These are phyloP conservation scores for Metahyphopichia silvanorum DNA, from an alignment of 805 yeast species.

Conservation along the genomic window DNA sequence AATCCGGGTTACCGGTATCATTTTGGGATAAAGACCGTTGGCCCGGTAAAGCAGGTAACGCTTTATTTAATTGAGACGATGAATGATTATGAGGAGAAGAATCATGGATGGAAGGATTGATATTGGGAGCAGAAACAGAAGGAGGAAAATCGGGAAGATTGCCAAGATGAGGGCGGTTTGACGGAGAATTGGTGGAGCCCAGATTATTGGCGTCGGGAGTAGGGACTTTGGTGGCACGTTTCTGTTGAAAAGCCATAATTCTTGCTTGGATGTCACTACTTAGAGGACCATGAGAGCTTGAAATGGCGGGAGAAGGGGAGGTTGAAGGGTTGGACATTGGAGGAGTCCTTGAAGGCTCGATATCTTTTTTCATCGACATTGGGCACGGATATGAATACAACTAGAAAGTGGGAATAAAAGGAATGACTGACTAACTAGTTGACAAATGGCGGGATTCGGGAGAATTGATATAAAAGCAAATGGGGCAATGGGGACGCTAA, in stretches of 20 bases:
- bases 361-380: too few relatives aligned
- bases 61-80: background rate
- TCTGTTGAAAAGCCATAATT: slow-evolving; percentile 81
- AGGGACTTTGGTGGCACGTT: slow-evolving; percentile 39
- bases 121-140: slow-evolving; percentile 1
- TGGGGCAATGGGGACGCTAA: background rate
- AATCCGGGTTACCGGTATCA: slow-evolving; percentile 4
- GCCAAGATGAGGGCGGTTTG: background rate
- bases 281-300: slow-evolving; percentile 20
- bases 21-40: slow-evolving; percentile 8
- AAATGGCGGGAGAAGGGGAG: slow-evolving; percentile 8
- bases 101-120: background rate
- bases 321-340: slow-evolving; percentile 4
- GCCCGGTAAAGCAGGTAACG: slow-evolving; percentile 2
- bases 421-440: background rate
- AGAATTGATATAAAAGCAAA: background rate
- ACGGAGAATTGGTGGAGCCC: slow-evolving; percentile 4
- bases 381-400: background rate
- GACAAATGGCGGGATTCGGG: slow-evolving; percentile 1
- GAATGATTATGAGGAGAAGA: background rate
- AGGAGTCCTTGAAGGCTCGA: too few relatives aligned
- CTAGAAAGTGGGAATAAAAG: background rate
- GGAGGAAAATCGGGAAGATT: background rate
- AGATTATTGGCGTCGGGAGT: slow-evolving; percentile 5
- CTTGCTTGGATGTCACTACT: slow-evolving; percentile 84